These are phyloP conservation scores for Medicago arabica DNA, from an alignment of 306 rosid genomes.

Conservation along the genomic window DNA sequence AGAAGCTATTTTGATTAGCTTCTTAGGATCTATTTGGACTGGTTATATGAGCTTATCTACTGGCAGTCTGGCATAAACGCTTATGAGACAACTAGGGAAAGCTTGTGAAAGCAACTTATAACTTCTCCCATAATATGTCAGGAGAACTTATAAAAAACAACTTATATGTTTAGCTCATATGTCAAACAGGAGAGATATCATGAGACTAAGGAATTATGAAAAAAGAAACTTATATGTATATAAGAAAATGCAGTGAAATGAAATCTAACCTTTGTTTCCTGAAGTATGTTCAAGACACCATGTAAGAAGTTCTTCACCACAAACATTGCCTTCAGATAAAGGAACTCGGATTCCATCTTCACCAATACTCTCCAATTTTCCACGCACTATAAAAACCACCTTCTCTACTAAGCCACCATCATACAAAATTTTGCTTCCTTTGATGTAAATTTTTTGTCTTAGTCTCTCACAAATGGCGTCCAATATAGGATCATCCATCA, in stretches of 20 bases:
- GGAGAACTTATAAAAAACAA: no score
- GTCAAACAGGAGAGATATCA: not conserved
- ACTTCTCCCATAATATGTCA: no score
- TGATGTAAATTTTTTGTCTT: slow-evolving; percentile 74
- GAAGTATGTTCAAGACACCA: slow-evolving; percentile 90
- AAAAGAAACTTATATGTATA: not conserved
- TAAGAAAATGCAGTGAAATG: not conserved
- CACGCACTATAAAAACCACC: slow-evolving; percentile 88
- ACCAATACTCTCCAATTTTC: slow-evolving; percentile 73
- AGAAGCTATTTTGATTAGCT: not conserved
- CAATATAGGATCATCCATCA: slow-evolving; percentile 78
- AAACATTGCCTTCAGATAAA: slow-evolving; percentile 75
- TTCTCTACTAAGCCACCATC: slow-evolving; percentile 73
- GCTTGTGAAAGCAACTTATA: no score
- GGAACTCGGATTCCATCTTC: slow-evolving; percentile 67
- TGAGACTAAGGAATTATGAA: not conserved
- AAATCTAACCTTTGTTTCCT: slow-evolving; percentile 61
- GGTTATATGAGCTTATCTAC: no score
- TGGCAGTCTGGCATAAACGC: no score
- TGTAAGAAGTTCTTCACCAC: slow-evolving; percentile 91
- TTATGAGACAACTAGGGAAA: no score
- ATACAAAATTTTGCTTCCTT: slow-evolving; percentile 70
- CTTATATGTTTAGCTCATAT: not conserved
- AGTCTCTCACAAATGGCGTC: slow-evolving; percentile 82
- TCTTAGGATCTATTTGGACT: no score